A percentile compares a stretch with the other conserved stretches of the same genome.
These are phyloP conservation scores for Musa beccarii DNA, from an alignment of 176 grass and related monocot species.

Conservation along the genomic window DNA sequence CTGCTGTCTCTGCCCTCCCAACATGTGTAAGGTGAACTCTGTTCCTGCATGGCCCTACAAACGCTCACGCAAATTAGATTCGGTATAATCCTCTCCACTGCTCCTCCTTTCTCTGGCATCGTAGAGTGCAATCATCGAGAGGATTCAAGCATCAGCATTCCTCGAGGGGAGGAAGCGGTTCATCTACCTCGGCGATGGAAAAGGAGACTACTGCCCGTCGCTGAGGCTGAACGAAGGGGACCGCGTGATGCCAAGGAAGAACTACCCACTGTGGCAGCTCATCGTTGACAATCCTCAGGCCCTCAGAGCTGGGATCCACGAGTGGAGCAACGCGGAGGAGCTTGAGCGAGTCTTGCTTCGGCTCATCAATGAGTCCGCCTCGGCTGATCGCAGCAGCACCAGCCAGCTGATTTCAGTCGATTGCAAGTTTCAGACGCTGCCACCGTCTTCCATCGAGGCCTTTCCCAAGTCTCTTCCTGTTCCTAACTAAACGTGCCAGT, in stretches of 20 bases:
- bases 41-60: background rate
- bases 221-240: background rate
- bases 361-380: background rate
- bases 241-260: conserved; percentile 5
- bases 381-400: background rate
- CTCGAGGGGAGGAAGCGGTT: conserved; percentile 15
- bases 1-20: conserved; percentile 66
- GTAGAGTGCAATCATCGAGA: conserved; percentile 67
- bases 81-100: background rate
- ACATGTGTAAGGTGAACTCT: conserved; percentile 71
- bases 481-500: background rate
- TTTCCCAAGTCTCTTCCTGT: background rate
- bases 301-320: background rate
- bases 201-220: conserved; percentile 1
- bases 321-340: background rate
- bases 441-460: background rate
- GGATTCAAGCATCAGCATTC: conserved; percentile 25
- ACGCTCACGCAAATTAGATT: background rate
- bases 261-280: background rate
- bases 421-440: background rate
- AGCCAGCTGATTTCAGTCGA: background rate
- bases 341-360: background rate
- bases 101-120: too few species aligned
- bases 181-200: conserved; percentile 1
- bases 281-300: background rate